Percentiles rank a stretch among this genome's conserved stretches.
Conservation (phyloP, 768 basidiomycete species). For the Boletus eberwhitei region DNA sequence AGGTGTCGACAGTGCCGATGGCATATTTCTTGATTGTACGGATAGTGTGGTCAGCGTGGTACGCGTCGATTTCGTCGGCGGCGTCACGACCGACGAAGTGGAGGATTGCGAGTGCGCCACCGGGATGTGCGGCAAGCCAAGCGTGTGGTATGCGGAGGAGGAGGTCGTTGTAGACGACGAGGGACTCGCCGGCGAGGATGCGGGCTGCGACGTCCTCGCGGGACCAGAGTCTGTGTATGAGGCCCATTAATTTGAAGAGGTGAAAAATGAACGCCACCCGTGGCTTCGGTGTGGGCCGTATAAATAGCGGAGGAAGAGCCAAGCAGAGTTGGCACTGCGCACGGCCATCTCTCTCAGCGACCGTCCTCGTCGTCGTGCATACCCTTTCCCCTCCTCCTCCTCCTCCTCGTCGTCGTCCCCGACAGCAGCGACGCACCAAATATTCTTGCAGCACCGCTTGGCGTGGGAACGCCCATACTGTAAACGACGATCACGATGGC, state of each 20-base stretch:
- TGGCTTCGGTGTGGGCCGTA: constrained; percentile 11
- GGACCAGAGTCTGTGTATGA: constrained; percentile 34
- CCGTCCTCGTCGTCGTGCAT: constrained; percentile 4
- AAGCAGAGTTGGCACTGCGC: not conserved
- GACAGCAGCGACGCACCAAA: constrained; percentile 6
- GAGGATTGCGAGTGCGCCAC: constrained; percentile 82
- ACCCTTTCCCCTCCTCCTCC: too few relatives aligned
- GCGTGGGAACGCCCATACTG: constrained; percentile 26
- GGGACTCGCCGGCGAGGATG: constrained; percentile 71
- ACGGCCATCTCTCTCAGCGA: constrained; percentile 4
- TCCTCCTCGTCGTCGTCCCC: constrained; percentile 3
- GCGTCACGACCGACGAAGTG: constrained; percentile 97
- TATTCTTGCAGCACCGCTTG: not conserved
- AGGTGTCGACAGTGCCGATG: constrained; percentile 62
- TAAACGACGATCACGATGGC: constrained; percentile 18
- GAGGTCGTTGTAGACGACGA: constrained; percentile 68
- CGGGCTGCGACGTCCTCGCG: constrained; percentile 61
- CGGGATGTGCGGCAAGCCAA: constrained; percentile 90
- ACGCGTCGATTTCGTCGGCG: constrained; percentile 90
- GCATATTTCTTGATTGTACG: constrained; percentile 45
- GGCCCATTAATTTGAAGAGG: constrained; percentile 26
- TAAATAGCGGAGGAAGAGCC: constrained; percentile 20
- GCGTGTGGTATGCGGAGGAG: constrained; percentile 62
- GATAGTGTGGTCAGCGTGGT: constrained; percentile 55
- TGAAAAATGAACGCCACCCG: not conserved